Conservation (phyloP, 2,329 filamentous ascomycete genomes). For the Pseudogymnoascus sp. region DNA sequence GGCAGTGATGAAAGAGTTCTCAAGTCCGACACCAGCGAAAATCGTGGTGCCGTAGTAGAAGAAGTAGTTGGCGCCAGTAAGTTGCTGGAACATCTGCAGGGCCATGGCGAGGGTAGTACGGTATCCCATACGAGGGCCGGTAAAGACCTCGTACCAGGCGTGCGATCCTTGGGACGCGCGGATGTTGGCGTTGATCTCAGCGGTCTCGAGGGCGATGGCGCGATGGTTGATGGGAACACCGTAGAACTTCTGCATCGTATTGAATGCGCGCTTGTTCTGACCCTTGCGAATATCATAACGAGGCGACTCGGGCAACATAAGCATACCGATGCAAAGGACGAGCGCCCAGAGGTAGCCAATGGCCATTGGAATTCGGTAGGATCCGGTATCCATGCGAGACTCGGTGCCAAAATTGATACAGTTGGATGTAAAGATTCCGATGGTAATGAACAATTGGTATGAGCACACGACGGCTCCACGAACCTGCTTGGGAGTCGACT, state of each 20-base stretch:
- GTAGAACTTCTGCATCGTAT: conserved; percentile 47
- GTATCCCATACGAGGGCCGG: conserved; percentile 51
- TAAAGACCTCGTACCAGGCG: conserved; percentile 58
- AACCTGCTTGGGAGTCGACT: conserved; percentile 54
- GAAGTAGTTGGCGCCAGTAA: conserved; percentile 58
- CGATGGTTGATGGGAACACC: conserved; percentile 38
- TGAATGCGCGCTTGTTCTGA: conserved; percentile 41
- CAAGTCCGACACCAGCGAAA: conserved; percentile 59
- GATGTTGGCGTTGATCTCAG: conserved; percentile 41
- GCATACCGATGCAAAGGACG: conserved; percentile 44
- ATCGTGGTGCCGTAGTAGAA: conserved; percentile 62
- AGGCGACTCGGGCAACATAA: conserved; percentile 50
- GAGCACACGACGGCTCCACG: conserved; percentile 56
- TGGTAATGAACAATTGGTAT: conserved; percentile 69
- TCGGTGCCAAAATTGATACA: conserved; percentile 46
- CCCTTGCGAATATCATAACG: conserved; percentile 46
- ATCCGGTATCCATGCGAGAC: conserved; percentile 32
- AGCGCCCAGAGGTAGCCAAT: conserved; percentile 47
- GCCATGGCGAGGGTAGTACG: conserved; percentile 56
- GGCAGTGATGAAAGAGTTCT: conserved; percentile 59
- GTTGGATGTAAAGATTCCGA: conserved; percentile 56
- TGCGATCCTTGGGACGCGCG: conserved; percentile 43
- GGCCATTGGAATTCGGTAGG: conserved; percentile 58
- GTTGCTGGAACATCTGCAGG: conserved; percentile 61
- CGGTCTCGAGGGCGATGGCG: conserved; percentile 43